Conservation (phyloP, 805 yeast species). For the Debaryomyces castellii region DNA sequence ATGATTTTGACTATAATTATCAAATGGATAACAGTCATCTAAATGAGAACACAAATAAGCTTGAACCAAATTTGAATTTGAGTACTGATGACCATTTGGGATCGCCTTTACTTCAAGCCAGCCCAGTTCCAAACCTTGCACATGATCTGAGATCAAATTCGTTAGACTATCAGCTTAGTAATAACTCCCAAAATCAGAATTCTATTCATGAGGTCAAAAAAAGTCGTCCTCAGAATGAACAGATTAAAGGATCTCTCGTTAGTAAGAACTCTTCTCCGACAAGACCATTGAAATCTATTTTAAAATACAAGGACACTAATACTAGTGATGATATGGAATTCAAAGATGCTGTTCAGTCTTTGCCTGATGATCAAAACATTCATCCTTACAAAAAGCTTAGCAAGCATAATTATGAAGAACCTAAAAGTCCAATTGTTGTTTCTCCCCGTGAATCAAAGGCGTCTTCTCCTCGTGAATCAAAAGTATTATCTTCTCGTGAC, state of each 20-base stretch:
- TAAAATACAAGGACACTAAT: slow-evolving; percentile 22
- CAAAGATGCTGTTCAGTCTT: slow-evolving; percentile 6
- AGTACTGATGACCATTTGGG: slow-evolving; percentile 2
- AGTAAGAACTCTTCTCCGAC: slow-evolving; percentile 13
- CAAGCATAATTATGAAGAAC: no score
- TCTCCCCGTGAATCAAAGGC: no score
- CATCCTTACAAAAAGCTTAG: slow-evolving; percentile 21
- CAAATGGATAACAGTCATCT: slow-evolving; percentile 24
- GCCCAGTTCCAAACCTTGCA: background rate
- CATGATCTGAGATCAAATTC: slow-evolving; percentile 1
- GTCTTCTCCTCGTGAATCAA: no score
- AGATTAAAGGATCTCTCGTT: background rate
- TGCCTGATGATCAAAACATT: background rate
- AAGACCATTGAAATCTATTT: slow-evolving; percentile 34
- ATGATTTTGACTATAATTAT: slow-evolving; percentile 43
- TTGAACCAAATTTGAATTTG: background rate
- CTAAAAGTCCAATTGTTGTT: no score
- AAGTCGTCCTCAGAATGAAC: no score
- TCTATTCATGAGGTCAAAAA: background rate
- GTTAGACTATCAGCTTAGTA: background rate
- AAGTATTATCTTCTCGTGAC: background rate
- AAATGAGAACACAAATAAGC: slow-evolving; percentile 1
- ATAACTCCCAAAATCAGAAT: no score
- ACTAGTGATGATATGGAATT: slow-evolving; percentile 7
- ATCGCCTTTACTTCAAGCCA: slow-evolving; percentile 4